These are phyloP conservation scores for Neurospora tetraspora DNA, from an alignment of 495 filamentous ascomycete species.

Conservation along the genomic window DNA sequence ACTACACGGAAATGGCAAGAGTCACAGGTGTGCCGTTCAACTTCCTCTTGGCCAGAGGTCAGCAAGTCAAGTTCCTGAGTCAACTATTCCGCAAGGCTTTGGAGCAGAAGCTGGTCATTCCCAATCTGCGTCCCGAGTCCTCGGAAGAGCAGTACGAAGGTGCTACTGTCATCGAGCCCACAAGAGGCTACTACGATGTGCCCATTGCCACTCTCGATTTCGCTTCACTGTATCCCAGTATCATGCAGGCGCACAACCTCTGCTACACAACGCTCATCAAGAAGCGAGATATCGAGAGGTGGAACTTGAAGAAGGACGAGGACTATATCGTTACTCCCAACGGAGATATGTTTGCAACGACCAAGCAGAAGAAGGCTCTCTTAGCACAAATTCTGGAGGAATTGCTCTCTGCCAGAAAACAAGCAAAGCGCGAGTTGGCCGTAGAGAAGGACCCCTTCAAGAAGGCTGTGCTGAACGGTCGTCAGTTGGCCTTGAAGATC, in stretches of 20 bases:
- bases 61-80: conserved; percentile 96
- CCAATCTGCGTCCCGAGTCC: conserved; percentile 57
- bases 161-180: conserved; percentile 95
- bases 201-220: conserved; percentile 98
- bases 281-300: conserved; percentile 63
- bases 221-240: conserved; percentile 94
- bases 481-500: conserved; percentile 91
- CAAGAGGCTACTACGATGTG: conserved; percentile 82
- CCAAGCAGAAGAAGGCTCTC: conserved; percentile 82
- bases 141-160: conserved; percentile 88
- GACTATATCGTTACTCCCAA: conserved; percentile 97
- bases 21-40: conserved; percentile 98
- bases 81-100: conserved; percentile 92
- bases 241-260: conserved; percentile 97
- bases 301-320: conserved; percentile 67
- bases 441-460: conserved; percentile 92
- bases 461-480: conserved; percentile 94
- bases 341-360: conserved; percentile 84
- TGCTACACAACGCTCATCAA: conserved; percentile 95
- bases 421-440: conserved; percentile 83
- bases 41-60: conserved; percentile 80
- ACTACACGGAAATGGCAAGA: conserved; percentile 99
- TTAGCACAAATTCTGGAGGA: conserved; percentile 93
- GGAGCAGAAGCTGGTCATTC: conserved; percentile 87
- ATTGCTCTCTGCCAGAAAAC: conserved; percentile 77